Evolutionary conservation across 805 yeast genomes (phyloP).

Genomic region (Monosporozyma aquatica): DNA sequence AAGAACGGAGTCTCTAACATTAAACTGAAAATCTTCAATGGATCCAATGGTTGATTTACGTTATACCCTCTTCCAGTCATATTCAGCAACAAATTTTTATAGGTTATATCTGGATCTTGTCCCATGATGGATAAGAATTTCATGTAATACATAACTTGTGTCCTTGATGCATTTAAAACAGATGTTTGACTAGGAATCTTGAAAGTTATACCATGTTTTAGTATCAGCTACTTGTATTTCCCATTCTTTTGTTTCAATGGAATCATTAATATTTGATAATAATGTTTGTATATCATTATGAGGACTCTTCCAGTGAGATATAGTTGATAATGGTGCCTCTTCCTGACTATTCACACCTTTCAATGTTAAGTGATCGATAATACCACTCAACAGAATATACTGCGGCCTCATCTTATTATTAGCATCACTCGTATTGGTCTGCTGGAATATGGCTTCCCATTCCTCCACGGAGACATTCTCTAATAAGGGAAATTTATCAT

Average conservation of each 20-base stretch:
- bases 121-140: constrained; percentile 37
- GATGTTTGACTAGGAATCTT: constrained; percentile 41
- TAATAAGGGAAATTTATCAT: background rate
- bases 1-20: constrained; percentile 32
- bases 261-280: background rate
- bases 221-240: constrained; percentile 42
- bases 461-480: background rate
- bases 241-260: background rate
- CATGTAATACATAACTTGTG: constrained; percentile 56
- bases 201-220: constrained; percentile 45
- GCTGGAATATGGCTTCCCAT: background rate
- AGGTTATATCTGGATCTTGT: constrained; percentile 26
- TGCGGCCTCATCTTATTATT: constrained; percentile 11
- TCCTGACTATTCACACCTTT: background rate
- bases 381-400: constrained; percentile 49
- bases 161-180: constrained; percentile 40
- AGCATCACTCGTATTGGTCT: constrained; percentile 9
- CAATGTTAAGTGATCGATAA: constrained; percentile 45
- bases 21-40: background rate
- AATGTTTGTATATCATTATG: background rate
- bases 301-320: background rate
- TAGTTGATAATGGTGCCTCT: too few relatives aligned
- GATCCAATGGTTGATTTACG: constrained; percentile 29
- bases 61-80: constrained; percentile 40
- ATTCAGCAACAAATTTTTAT: constrained; percentile 38